phyloP scores from a whole-genome alignment of 768 basidiomycete genomes.

The Tricholomella constricta region DNA sequence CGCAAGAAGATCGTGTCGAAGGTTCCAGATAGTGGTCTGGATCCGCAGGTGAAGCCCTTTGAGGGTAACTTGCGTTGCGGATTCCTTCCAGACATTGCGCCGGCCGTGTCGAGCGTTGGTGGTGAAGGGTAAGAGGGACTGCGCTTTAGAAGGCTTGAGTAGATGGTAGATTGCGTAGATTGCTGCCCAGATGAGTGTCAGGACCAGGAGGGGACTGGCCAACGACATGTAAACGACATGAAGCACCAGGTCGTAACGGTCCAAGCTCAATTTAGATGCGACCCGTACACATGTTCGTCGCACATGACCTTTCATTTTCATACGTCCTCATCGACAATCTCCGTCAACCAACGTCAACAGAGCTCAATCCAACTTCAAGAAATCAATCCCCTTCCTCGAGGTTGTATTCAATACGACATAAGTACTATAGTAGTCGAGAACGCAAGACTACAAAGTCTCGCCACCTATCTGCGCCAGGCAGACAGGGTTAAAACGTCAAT shows the following conservation, averaged over 20 bases:
- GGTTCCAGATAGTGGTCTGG: constrained; percentile 54
- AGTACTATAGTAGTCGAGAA: constrained; percentile 13
- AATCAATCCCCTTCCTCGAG: constrained; percentile 13
- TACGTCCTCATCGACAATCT: too few relatives aligned
- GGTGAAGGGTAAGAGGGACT: constrained; percentile 13
- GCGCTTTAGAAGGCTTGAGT: constrained; percentile 6
- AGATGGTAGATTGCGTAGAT: constrained; percentile 26
- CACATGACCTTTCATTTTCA: too few relatives aligned
- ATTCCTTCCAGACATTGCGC: constrained; percentile 17
- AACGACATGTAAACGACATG: constrained; percentile 24
- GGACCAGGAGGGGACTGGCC: constrained; percentile 18
- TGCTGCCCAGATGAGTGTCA: constrained; percentile 26
- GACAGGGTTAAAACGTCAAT: constrained; percentile 15
- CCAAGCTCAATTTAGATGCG: not conserved
- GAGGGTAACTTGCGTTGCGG: constrained; percentile 24
- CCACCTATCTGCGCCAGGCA: constrained; percentile 18
- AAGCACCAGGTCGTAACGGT: not conserved
- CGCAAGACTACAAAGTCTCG: constrained; percentile 18
- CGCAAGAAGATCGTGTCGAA: constrained; percentile 46
- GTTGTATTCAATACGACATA: constrained; percentile 15
- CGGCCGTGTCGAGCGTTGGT: not conserved
- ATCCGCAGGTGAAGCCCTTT: constrained; percentile 38
- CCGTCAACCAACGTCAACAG: too few relatives aligned
- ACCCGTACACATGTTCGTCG: too few relatives aligned
- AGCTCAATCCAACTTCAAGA: not conserved